These are phyloP conservation scores for Phoma sp. DNA, from an alignment of 2,329 filamentous ascomycete genomes.

Conservation along the genomic window DNA sequence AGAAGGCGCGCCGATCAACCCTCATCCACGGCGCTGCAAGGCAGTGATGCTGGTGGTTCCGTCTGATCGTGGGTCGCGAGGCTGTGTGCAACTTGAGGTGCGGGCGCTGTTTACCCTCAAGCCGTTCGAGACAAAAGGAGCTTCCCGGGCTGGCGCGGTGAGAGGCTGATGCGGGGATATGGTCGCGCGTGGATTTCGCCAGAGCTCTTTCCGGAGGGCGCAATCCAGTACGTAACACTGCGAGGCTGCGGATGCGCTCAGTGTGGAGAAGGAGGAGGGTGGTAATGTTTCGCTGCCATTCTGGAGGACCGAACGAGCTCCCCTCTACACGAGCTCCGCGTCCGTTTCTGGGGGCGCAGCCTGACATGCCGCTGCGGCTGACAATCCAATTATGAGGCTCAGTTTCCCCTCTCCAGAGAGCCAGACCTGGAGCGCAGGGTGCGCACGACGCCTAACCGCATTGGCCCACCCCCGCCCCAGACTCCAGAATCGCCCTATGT, in stretches of 20 bases:
- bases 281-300: conserved; percentile 2
- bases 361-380: conserved; percentile 21
- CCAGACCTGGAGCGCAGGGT: conserved; percentile 14
- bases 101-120: conserved; percentile 8
- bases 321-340: conserved; percentile 10
- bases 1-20: conserved; percentile 42
- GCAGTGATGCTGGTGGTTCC: conserved; percentile 1
- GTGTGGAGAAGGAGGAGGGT: conserved; percentile 4
- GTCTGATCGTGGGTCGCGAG: conserved; percentile 7
- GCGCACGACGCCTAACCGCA: background rate
- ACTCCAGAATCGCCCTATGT: conserved; percentile 10
- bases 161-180: conserved; percentile 20
- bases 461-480: conserved; percentile 11
- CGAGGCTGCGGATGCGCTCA: conserved; percentile 9
- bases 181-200: conserved; percentile 16
- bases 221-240: conserved; percentile 19
- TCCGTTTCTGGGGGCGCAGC: conserved; percentile 15
- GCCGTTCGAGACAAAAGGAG: conserved; percentile 12
- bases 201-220: conserved; percentile 8
- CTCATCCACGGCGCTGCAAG: conserved; percentile 16
- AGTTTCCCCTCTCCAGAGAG: conserved; percentile 10
- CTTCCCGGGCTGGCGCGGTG: conserved; percentile 17
- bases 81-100: conserved; percentile 8
- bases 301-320: conserved; percentile 3
- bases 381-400: conserved; percentile 22